These are phyloP conservation scores for Elsinoe perseae DNA, from an alignment of 2,329 filamentous ascomycete species.

Conservation along the genomic window DNA sequence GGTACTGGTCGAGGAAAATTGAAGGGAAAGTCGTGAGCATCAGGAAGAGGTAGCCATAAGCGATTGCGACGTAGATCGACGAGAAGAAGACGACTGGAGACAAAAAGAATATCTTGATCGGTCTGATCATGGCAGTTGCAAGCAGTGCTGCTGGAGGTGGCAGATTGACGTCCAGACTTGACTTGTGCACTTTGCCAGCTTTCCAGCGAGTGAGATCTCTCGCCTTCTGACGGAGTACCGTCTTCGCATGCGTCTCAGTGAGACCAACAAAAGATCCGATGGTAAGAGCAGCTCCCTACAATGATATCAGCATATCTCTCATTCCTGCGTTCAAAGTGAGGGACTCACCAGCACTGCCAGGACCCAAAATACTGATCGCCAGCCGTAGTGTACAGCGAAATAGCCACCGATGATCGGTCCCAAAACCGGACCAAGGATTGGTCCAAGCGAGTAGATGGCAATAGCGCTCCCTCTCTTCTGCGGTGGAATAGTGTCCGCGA, in stretches of 20 bases:
- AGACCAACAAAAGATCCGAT: conserved; percentile 3
- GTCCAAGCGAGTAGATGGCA: conserved; percentile 36
- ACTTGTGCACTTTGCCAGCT: conserved; percentile 2
- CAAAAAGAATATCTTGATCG: conserved; percentile 51
- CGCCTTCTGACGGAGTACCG: conserved; percentile 6
- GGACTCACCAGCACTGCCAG: conserved; percentile 37
- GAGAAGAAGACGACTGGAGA: conserved; percentile 47
- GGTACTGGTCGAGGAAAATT: conserved; percentile 36
- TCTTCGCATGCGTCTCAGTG: conserved; percentile 11
- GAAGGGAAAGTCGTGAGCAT: conserved; percentile 40
- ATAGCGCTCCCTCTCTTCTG: conserved; percentile 39
- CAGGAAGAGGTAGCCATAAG: conserved; percentile 41
- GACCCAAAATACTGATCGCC: conserved; percentile 49
- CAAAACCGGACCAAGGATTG: conserved; percentile 35
- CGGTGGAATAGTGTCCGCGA: conserved; percentile 30
- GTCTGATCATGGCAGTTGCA: conserved; percentile 40
- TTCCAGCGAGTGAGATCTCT: conserved; percentile 7
- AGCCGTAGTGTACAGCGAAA: conserved; percentile 40
- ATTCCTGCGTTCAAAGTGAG: neutral
- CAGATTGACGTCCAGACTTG: conserved; percentile 9
- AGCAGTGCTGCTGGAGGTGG: conserved; percentile 7
- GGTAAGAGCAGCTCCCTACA: conserved; percentile 1
- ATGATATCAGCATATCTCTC: neutral
- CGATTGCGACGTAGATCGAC: conserved; percentile 40
- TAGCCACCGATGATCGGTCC: conserved; percentile 47